phyloP scores from a whole-genome alignment of 2,329 filamentous ascomycete species.

The Stachybotrys elegans region DNA sequence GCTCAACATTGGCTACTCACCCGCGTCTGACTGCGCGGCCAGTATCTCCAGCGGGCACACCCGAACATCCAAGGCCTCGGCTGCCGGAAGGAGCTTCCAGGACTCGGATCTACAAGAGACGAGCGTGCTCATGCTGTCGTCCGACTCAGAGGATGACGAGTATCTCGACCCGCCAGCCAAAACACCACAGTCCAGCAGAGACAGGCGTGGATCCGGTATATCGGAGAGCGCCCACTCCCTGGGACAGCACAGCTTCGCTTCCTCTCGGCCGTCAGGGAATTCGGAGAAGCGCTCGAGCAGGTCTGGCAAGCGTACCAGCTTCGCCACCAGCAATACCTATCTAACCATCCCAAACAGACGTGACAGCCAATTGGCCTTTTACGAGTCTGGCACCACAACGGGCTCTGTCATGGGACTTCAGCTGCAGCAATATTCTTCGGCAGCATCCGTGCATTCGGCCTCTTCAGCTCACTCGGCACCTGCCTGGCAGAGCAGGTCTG shows the following conservation, averaged over 20 bases:
- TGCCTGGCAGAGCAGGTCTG: constrained; percentile 24
- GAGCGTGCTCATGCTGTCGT: constrained; percentile 53
- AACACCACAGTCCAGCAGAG: constrained; percentile 18
- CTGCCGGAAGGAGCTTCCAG: constrained; percentile 40
- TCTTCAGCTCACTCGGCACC: constrained; percentile 29
- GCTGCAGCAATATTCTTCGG: constrained; percentile 7
- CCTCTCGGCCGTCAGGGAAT: constrained; percentile 16
- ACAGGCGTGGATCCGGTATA: constrained; percentile 15
- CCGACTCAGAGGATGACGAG: constrained; percentile 49
- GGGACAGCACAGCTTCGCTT: constrained; percentile 6
- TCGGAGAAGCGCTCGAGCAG: constrained; percentile 21
- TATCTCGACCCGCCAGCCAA: constrained; percentile 14
- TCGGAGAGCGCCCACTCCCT: constrained; percentile 6
- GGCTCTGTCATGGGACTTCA: not conserved
- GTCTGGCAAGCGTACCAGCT: constrained; percentile 34
- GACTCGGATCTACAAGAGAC: constrained; percentile 49
- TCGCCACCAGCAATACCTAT: constrained; percentile 35
- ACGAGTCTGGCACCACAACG: not conserved
- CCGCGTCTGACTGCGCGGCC: constrained; percentile 35
- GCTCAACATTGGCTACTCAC: constrained; percentile 20
- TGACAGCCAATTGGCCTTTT: not conserved
- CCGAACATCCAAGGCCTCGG: constrained; percentile 48
- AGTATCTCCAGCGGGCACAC: constrained; percentile 54
- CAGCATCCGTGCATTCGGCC: constrained; percentile 21
- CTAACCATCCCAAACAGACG: constrained; percentile 31